Evolutionary conservation across 495 filamentous ascomycete species (phyloP).

Genomic region (Aspergillus ellipticus): DNA sequence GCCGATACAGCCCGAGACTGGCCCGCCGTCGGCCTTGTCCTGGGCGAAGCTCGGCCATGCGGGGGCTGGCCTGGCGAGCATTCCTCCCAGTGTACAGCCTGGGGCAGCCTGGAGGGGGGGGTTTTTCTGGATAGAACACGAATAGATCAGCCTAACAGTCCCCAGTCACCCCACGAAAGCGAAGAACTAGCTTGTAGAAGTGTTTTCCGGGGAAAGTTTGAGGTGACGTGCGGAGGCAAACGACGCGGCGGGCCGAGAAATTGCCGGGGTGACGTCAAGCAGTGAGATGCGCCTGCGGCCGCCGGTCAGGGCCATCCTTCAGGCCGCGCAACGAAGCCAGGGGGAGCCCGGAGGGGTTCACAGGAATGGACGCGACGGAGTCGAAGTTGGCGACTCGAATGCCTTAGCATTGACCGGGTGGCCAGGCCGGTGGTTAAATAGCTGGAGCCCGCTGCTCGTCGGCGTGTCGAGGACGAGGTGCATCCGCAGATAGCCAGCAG

Average conservation of each 20-base stretch:
- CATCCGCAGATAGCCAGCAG: not conserved
- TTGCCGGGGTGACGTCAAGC: constrained; percentile 29
- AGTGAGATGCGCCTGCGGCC: not conserved
- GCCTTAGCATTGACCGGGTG: not conserved
- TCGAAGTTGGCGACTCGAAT: not conserved
- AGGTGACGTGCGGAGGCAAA: constrained; percentile 3
- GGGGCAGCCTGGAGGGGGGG: not conserved
- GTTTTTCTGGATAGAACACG: not conserved
- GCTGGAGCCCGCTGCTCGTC: not conserved
- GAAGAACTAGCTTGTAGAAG: no score
- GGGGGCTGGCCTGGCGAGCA: no score
- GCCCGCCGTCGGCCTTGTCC: constrained; percentile 18
- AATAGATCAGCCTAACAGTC: no score
- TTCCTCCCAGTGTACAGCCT: no score
- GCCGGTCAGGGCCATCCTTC: not conserved
- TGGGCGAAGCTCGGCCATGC: constrained; percentile 17
- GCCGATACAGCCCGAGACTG: constrained; percentile 36
- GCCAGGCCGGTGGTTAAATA: not conserved
- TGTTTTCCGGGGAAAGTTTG: not conserved
- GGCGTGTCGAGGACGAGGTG: not conserved
- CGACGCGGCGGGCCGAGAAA: constrained; percentile 18
- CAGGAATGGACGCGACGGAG: not conserved
- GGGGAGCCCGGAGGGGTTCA: not conserved
- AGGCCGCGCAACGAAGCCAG: not conserved
- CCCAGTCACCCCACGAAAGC: no score